A percentile compares a stretch with the other conserved stretches of the same genome.
phyloP scores from a whole-genome alignment of 129 eudicot species.

The Centrapalus pauciflorus region DNA sequence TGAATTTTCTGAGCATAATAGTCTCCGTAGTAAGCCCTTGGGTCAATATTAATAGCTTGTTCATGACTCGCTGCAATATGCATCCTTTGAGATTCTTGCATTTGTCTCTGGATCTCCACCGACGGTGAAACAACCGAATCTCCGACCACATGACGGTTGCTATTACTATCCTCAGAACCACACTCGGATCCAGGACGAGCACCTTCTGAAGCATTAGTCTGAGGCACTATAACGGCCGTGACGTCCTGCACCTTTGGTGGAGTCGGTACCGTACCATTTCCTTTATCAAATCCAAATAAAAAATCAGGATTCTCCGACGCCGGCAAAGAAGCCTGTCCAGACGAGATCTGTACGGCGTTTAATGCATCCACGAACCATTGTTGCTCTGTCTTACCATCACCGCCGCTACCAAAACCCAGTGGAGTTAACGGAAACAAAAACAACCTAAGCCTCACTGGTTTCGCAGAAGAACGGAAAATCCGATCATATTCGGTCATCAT shows the following conservation, averaged over 20 bases:
- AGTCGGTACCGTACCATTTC: slow-evolving; percentile 1
- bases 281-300: slow-evolving; percentile 45
- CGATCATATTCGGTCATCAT: slow-evolving; percentile 61
- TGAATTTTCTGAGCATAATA: slow-evolving; percentile 28
- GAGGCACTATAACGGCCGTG: slow-evolving; percentile 13
- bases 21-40: slow-evolving; percentile 40
- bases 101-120: slow-evolving; percentile 37
- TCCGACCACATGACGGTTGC: slow-evolving; percentile 15
- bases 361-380: slow-evolving; percentile 64
- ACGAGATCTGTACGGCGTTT: slow-evolving; percentile 45
- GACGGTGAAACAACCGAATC: slow-evolving; percentile 24
- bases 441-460: slow-evolving; percentile 48
- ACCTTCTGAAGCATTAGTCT: slow-evolving; percentile 10
- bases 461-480: slow-evolving; percentile 20
- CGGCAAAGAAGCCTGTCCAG: slow-evolving; percentile 20
- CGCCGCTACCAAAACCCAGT: slow-evolving; percentile 14
- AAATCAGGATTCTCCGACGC: slow-evolving; percentile 39
- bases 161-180: slow-evolving; percentile 35
- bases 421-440: slow-evolving; percentile 35
- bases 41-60: slow-evolving; percentile 17
- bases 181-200: slow-evolving; percentile 29
- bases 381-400: slow-evolving; percentile 35
- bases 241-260: slow-evolving; percentile 18
- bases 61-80: slow-evolving; percentile 33
- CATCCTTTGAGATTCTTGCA: slow-evolving; percentile 34